phyloP scores from a whole-genome alignment of 2,329 filamentous ascomycete species.

The Phaeophleospora eucalypticola region DNA sequence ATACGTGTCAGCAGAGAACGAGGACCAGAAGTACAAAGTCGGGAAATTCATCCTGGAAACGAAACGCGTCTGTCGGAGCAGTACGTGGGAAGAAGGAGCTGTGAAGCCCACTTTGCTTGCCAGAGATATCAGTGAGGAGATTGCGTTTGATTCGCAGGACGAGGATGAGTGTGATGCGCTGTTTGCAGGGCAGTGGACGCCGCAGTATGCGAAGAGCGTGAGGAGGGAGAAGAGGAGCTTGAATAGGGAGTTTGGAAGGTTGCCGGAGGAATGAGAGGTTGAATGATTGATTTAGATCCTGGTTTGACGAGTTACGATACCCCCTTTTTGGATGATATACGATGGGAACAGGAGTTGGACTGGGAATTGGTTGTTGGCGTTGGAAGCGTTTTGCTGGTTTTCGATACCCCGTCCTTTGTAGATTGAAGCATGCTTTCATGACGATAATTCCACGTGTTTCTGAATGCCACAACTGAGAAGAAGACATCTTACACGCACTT shows the following conservation, averaged over 20 bases:
- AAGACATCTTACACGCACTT: too few species aligned
- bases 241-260: neutral
- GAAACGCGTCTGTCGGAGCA: slow-evolving; percentile 48
- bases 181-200: slow-evolving; percentile 60
- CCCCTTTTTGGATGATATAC: too few species aligned
- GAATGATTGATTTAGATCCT: too few species aligned
- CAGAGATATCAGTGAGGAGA: slow-evolving; percentile 22
- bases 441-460: too few species aligned
- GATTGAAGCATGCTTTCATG: too few species aligned
- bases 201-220: slow-evolving; percentile 46
- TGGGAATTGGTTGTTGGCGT: too few species aligned
- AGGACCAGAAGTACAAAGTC: slow-evolving; percentile 60
- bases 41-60: slow-evolving; percentile 65
- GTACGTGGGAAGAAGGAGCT: slow-evolving; percentile 49
- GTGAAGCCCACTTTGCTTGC: slow-evolving; percentile 5
- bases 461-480: too few species aligned
- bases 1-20: slow-evolving; percentile 60
- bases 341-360: too few species aligned
- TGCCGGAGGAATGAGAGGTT: slow-evolving; percentile 1
- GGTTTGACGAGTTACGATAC: too few species aligned
- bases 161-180: slow-evolving; percentile 65
- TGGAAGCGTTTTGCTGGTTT: too few species aligned
- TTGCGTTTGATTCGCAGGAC: slow-evolving; percentile 62
- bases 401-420: too few species aligned
- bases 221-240: slow-evolving; percentile 26